Base-by-base conservation (phyloP, 331 rosid genomes). In the Stylosanthes scabra region DNA sequence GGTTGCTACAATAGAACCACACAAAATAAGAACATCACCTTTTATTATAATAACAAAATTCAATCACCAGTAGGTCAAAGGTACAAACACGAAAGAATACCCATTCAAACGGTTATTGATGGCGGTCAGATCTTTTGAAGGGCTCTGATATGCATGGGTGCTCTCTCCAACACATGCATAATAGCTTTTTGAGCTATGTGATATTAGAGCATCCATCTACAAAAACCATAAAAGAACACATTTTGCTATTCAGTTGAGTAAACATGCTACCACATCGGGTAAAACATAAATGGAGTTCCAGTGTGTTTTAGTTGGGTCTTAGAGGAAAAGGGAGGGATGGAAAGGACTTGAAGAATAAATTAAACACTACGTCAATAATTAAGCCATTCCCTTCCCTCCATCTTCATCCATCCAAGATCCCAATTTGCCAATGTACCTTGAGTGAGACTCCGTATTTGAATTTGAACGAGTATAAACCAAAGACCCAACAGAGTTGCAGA, bases 111-210 rank as follows among this genome's bases (percentile, higher is more conserved):
- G 96, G 82, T 91, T 91, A 75, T 93, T 93, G 82, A 93, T 91
- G 81, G 96, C 98, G 10, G 92, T 87, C 42, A 93, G 81, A 71
- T 93, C 98, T 85, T 93, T 93, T 3, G 98, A 91, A 68, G 98
- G 98, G 88, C 98, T 93, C 73, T 93, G 98, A 77, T 89, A 93
- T 40, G 98, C 98, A 86, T 87, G 96, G 61, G 98, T 93, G 81
- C 97, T 93, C 79, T 91, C 97, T 45, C 98, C 98, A 42, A 93
- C 96, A 72, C 98, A 93, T 37, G 98, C 98, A 79, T 93, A 93
- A 63, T 93, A 93, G 80, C 98, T 91, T 84, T 89, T 93, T 25
- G 97, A 93, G 81, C 91, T 88, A 59, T 89, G 96, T n/a, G 98
- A 89, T 79, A 91, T 88, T 72, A 93, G 78, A 56, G 97, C 96